Evolutionary conservation across 164 flowering plant genomes (phyloP).

Genomic region (Berberis vulgaris): DNA sequence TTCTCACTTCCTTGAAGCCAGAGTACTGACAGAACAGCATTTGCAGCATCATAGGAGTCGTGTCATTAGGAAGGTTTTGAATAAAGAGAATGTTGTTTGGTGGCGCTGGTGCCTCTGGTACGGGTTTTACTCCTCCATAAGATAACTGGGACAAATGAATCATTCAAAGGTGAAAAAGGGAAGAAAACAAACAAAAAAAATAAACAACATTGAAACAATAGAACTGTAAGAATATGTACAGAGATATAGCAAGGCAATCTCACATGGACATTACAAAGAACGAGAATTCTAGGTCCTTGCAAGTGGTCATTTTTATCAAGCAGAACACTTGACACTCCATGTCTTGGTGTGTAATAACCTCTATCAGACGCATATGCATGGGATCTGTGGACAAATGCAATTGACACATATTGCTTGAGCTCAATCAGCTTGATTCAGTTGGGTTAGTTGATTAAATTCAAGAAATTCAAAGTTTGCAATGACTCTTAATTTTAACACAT

Average conservation of each 20-base stretch:
- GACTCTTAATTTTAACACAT: too few species aligned
- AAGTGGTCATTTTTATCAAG: too few species aligned
- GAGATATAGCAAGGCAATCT: neutral
- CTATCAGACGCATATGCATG: too few species aligned
- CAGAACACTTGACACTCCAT: too few species aligned
- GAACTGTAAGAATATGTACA: neutral
- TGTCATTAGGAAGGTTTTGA: conserved; percentile 90
- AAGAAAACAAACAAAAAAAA: conserved; percentile 1
- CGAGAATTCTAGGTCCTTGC: too few species aligned
- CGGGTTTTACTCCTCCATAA: conserved; percentile 61
- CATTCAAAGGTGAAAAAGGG: neutral
- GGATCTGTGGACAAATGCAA: too few species aligned
- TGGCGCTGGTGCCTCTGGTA: conserved; percentile 90
- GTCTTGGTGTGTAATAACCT: too few species aligned
- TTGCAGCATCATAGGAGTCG: conserved; percentile 80
- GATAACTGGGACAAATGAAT: conserved; percentile 72
- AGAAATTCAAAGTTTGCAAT: too few species aligned
- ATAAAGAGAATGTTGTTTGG: conserved; percentile 85
- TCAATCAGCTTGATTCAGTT: too few species aligned
- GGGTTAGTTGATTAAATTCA: too few species aligned
- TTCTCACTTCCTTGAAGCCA: conserved; percentile 93
- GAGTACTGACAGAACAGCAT: conserved; percentile 74
- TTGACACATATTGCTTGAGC: too few species aligned
- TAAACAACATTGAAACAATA: neutral
- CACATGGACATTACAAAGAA: neutral